Evolutionary conservation across 2,329 filamentous ascomycete species (phyloP), one percentile per base, ranked within the genome.

Genomic region (Fusarium subtropicale): DNA sequence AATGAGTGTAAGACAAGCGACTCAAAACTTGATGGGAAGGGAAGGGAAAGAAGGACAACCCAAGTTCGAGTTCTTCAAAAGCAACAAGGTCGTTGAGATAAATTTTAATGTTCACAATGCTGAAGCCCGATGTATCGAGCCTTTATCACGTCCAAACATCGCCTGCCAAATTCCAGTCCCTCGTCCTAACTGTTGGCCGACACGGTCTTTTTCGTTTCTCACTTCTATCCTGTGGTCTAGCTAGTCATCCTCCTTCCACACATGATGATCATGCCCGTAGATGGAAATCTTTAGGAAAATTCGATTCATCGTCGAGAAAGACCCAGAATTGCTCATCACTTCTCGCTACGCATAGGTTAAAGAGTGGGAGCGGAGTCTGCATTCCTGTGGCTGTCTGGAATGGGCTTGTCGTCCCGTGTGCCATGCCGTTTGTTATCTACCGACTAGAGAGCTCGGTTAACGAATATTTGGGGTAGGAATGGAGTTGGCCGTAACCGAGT

Each of bases 311-410:
- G 15, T 47, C 53, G 34, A 39, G 62, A 18, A 24, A n/a, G 30
- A 45, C 20, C 22, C n/a, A 46, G 36, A n/a, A n/a, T 42, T 33
- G 41, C 12, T n/a, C 41, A 53, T 65, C 41, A 22, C 15, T 52
- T 9, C 20, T 46, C 16, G 15, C 41, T 46, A 16, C 4, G 16
- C 16, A 6, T 31, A 22, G 5, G 20, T 28, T 10, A 20, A 7
- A 28, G 5, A 54, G 18, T 1, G 2, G 22, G 2, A 8, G 39
- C 30, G 41, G 46, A 38, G 36, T 38, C 22, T 31, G 2, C 60
- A 65, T 65, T 65, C 62, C 62, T 47, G 44, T 7, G 2, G 8
- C 28, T 18, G 30, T 24, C 53, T 39, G 41, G 53, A 60, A 46
- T 42, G 34, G 34, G 34, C 18, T 41, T 52, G 15, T 1, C 16